These are phyloP conservation scores for Talaromyces thailandensis DNA, from an alignment of 495 filamentous ascomycete genomes.

Conservation along the genomic window DNA sequence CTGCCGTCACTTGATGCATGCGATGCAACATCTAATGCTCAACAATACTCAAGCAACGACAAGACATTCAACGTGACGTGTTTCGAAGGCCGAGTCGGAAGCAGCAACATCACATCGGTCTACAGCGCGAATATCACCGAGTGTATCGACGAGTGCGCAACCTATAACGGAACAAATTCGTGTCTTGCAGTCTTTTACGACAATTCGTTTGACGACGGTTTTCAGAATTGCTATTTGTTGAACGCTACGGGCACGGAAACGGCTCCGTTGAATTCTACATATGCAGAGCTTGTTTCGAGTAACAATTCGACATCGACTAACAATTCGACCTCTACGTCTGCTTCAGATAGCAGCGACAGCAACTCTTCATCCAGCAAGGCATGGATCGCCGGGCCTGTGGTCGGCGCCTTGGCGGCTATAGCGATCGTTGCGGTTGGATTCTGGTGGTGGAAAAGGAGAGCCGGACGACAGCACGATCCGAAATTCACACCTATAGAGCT, in stretches of 20 bases:
- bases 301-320: neutral
- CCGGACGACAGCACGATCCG: constrained; percentile 2
- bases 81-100: neutral
- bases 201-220: constrained; percentile 3
- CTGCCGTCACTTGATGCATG: neutral
- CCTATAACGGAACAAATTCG: neutral
- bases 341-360: neutral
- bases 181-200: constrained; percentile 3
- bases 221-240: constrained; percentile 2
- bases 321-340: neutral
- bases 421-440: constrained; percentile 14
- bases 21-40: neutral
- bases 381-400: constrained; percentile 3
- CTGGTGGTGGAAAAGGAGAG: constrained; percentile 1
- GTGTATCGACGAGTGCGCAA: neutral
- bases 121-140: constrained; percentile 3
- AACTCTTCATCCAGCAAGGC: neutral
- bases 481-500: neutral
- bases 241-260: neutral
- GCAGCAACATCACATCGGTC: neutral
- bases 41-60: neutral
- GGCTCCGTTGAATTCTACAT: neutral
- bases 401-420: constrained; percentile 2
- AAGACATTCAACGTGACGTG: neutral
- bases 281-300: neutral